Conservation (phyloP, 768 basidiomycete genomes). For the Asterophora lycoperdoides region DNA sequence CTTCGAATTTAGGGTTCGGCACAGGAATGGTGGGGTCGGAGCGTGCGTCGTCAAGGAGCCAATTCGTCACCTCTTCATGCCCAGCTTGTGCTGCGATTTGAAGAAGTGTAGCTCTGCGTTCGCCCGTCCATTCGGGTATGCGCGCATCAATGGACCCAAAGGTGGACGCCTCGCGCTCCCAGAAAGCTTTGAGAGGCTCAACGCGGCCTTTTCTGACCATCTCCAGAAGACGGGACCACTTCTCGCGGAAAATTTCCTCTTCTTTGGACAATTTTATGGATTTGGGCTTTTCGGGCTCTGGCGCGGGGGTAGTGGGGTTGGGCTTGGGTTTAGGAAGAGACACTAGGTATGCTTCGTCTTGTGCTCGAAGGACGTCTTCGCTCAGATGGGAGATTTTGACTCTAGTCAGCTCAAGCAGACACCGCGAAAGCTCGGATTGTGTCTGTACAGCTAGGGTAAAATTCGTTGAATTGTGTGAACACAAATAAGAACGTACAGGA, state of each 20-base stretch:
- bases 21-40: conserved; percentile 81
- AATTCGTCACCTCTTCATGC: conserved; percentile 71
- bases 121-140: conserved; percentile 70
- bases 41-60: conserved; percentile 69
- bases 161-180: conserved; percentile 63
- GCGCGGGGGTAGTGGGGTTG: conserved; percentile 27
- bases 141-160: conserved; percentile 57
- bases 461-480: too few relatives aligned
- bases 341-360: conserved; percentile 87
- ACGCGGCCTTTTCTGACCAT: conserved; percentile 86
- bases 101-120: conserved; percentile 61
- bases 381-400: conserved; percentile 85
- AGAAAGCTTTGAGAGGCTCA: conserved; percentile 76
- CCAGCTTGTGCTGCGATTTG: conserved; percentile 71
- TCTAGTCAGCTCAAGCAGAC: conserved; percentile 79
- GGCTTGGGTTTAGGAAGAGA: conserved; percentile 81
- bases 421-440: conserved; percentile 83
- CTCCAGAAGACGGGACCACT: conserved; percentile 81
- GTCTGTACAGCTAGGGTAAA: conserved; percentile 49
- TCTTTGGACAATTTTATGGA: conserved; percentile 68
- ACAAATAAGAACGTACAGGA: conserved; percentile 54
- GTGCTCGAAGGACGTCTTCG: conserved; percentile 74
- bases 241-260: conserved; percentile 74
- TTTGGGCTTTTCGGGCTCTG: conserved; percentile 44
- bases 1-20: conserved; percentile 28